Evolutionary conservation across 2,329 filamentous ascomycete genomes (phyloP).

Genomic region (Aspergillus jensenii): DNA sequence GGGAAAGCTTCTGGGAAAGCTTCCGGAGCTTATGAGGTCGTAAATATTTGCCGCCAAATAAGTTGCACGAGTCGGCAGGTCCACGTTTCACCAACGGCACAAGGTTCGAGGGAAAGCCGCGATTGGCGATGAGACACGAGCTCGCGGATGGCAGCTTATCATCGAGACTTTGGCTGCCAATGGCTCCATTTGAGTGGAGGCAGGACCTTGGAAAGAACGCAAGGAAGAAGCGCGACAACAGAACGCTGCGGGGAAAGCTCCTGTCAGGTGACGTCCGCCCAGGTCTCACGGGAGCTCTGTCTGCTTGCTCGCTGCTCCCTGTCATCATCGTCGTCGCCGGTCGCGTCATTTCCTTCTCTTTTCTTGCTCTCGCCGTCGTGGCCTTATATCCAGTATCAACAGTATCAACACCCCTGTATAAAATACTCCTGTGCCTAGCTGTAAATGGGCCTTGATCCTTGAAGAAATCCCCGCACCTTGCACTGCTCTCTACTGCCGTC

Average conservation of each 20-base stretch:
- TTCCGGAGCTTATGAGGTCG: no score
- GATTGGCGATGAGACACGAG: background rate
- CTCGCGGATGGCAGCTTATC: background rate
- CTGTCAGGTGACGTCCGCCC: constrained; percentile 20
- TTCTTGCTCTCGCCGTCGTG: background rate
- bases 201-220: background rate
- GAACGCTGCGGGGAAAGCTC: constrained; percentile 20
- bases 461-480: constrained; percentile 1
- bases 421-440: background rate
- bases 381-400: background rate
- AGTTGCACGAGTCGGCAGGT: constrained; percentile 1
- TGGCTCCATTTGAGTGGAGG: background rate
- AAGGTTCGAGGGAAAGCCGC: background rate
- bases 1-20: no score
- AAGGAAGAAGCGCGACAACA: background rate
- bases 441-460: background rate
- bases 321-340: background rate
- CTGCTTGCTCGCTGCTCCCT: background rate
- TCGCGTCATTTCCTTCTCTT: background rate
- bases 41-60: background rate
- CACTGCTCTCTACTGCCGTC: background rate
- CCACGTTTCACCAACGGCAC: background rate
- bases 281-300: background rate
- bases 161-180: background rate
- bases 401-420: background rate